These are phyloP conservation scores for Babjeviella inositovora DNA, from an alignment of 805 yeast genomes.

Conservation along the genomic window DNA sequence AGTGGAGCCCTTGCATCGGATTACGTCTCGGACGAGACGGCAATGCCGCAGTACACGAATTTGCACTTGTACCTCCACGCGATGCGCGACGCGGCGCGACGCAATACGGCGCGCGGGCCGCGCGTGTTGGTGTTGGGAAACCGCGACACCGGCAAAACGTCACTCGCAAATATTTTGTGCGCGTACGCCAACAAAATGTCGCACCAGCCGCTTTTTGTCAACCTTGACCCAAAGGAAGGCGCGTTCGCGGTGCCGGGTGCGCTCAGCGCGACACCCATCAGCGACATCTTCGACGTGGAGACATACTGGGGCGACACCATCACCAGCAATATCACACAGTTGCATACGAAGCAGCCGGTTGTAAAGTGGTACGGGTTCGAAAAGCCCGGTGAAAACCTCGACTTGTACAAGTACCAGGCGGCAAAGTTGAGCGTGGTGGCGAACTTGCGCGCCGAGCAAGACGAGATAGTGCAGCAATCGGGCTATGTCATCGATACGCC, in stretches of 20 bases:
- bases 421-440: constrained; percentile 33
- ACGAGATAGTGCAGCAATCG: constrained; percentile 20
- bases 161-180: constrained; percentile 49
- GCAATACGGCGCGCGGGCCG: constrained; percentile 17
- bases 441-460: constrained; percentile 28
- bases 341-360: constrained; percentile 83
- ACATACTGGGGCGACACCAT: constrained; percentile 61
- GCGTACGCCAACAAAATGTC: constrained; percentile 69
- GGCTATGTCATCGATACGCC: constrained; percentile 72
- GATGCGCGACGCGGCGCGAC: too few species aligned
- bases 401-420: constrained; percentile 31
- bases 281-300: constrained; percentile 69
- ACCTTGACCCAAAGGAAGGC: constrained; percentile 62
- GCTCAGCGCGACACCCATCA: constrained; percentile 67
- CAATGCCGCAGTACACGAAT: constrained; percentile 47
- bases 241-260: constrained; percentile 73
- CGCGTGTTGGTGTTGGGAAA: constrained; percentile 64
- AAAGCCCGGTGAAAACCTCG: constrained; percentile 34
- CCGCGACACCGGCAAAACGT: constrained; percentile 61
- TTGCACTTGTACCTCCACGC: too few species aligned
- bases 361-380: constrained; percentile 70
- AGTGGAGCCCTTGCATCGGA: constrained; percentile 29
- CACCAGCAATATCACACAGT: constrained; percentile 59
- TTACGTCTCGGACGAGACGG: constrained; percentile 57
- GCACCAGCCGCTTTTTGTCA: constrained; percentile 52